phyloP scores from a whole-genome alignment of 208 protist genomes.

The Leishmania braziliensis region DNA sequence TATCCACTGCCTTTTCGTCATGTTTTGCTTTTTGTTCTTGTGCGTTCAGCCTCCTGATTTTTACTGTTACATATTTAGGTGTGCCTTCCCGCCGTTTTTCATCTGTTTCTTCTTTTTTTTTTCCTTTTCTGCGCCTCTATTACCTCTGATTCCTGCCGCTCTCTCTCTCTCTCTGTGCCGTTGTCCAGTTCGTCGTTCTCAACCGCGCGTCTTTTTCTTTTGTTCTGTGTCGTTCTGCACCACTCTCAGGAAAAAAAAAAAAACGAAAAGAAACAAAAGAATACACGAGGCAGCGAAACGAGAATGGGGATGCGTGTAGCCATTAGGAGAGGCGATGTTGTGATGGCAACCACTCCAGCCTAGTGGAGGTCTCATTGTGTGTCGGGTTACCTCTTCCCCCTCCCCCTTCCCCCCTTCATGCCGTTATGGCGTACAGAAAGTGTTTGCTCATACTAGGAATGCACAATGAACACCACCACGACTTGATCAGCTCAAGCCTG shows the following conservation, averaged over 20 bases:
- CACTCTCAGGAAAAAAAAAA: background rate
- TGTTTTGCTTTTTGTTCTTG: background rate
- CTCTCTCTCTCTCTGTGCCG: background rate
- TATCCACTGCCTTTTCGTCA: background rate
- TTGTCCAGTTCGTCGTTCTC: background rate
- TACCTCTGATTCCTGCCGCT: background rate
- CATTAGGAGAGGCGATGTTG: background rate
- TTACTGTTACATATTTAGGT: background rate
- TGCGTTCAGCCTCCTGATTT: background rate
- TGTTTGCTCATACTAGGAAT: background rate
- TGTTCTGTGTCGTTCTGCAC: background rate
- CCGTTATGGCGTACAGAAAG: background rate
- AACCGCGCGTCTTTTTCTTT: background rate
- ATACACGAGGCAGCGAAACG: background rate
- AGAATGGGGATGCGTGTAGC: background rate
- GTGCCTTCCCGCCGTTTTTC: background rate
- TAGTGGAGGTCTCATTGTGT: background rate
- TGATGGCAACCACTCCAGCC: background rate
- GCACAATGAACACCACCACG: background rate
- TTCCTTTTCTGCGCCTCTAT: background rate
- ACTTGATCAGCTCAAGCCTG: background rate
- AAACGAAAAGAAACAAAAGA: background rate
- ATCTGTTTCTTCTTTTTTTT: background rate
- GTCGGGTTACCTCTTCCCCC: background rate
- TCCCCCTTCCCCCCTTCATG: background rate